Base-by-base conservation (phyloP, 1,284 basidiomycete genomes). In the Malassezia sympodialis region DNA sequence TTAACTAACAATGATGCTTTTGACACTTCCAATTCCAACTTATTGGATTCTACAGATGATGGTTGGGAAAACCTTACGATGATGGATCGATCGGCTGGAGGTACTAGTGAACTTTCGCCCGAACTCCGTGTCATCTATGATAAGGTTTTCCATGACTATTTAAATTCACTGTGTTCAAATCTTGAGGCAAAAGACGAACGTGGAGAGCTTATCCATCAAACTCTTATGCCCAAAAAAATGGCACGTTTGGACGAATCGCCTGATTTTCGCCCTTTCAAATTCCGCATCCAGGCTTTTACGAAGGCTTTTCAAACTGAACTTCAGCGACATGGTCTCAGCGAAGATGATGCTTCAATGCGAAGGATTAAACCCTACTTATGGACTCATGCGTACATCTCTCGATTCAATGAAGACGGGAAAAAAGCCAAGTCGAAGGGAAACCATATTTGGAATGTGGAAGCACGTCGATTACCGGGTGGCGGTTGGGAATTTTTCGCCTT, bases 371-470 rank as follows among this genome's bases (percentile, higher is more conserved):
- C 90, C 71, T 99, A 94, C 78, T 82, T 99, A 44, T 99, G 94
- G 94, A 78, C 86, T 79, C 80, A 82, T 63, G 85, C 86, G 23
- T 86, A 87, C 71, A 98, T 99, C 71, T 86, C 91, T 42, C 86
- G 94, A 26, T 98, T 93, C 81, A 98, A 98, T 75, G 90, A 96
- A 70, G 94, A 98, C 75, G 94, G 72, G 45, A 96, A 96, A 77
- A 99, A 99, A 78, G 88, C 91, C 30, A 99, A 99, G 78, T 93
- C 90, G 50, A 96, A 96, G 79, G 94, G 94, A 49, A 98, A 98
- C 76, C 93, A 98, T 73, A 94, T 98, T 63, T 99, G 94, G 94
- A 93, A 91, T 72, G 86, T 98, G 47, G 90, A 96, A 67, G 94
- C 90, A 17, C 89, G 85, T 77, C 96, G 90, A 71, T 63, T 80